Base-by-base conservation (phyloP, 2,329 filamentous ascomycete species). In the Colletotrichum brevisporum region DNA sequence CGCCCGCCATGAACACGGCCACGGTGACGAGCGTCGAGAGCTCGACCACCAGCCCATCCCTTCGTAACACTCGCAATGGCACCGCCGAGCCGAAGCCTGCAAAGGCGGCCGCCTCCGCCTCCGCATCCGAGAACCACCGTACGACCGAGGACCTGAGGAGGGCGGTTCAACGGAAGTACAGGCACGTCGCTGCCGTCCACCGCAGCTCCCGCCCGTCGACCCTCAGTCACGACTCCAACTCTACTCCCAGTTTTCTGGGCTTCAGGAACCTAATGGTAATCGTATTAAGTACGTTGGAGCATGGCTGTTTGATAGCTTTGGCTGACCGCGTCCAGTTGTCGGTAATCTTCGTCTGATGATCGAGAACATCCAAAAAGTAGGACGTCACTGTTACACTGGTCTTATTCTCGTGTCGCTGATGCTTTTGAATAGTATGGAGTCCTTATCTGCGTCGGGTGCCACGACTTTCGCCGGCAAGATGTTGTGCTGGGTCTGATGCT, bases 181-280 rank as follows among this genome's bases (percentile, higher is more conserved):
- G 94, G 73, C 96, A 99, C 88, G 90, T 97, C 71, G 93, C 93
- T 68, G 95, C 95, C 39, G 90, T 97, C 43, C 96, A 99, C 81
- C 90, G 90, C 8, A 79, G 88, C 74, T 81, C 87, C 45, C 89
- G 90, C 67, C 89, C 92, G 8, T 97, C 95, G 26, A 94, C 92
- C 75, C 85, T 98, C 55, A 97, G 94, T 81, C 92, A 95, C 75
- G 96, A 98, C 78, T 89, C 94, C 2, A 82, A 88, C 53, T 84
- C 83, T 12, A 85, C 90, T 2, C 94, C 95, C 24, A 97, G 94
- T 78, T 98, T 98, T 77, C 83, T 97, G 16, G 96, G 96, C 0
- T 98, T 99, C 78, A 88, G 95, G 69, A 99, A 99, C 78, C 87
- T 99, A 71, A 97, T 98, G 94, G 93, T 97, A 47, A 91, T 98